A percentile compares a stretch with the other conserved stretches of the same genome.
Conservation (phyloP, 2,329 filamentous ascomycete species). For the Calonectria pteridis region DNA sequence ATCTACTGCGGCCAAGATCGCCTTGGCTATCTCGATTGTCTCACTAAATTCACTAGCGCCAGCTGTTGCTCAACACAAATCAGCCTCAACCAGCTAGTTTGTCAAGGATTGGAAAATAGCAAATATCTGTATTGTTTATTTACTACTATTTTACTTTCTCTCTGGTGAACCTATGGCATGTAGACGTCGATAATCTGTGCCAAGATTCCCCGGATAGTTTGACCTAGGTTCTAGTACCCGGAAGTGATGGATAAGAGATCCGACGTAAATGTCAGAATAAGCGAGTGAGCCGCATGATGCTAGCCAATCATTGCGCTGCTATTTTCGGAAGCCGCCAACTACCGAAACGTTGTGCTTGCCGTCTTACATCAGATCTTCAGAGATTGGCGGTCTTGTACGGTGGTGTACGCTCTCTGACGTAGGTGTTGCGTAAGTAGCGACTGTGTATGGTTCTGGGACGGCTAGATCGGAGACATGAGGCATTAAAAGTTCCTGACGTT, state of each 20-base stretch:
- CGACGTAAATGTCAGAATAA: not conserved
- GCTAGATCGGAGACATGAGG: not conserved
- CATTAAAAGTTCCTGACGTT: not conserved
- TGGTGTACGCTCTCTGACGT: not conserved
- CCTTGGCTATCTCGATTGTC: too few relatives aligned
- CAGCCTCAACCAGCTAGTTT: too few relatives aligned
- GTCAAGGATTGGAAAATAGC: too few relatives aligned
- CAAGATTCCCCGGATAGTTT: not conserved
- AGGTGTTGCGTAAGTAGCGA: not conserved
- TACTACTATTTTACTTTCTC: not conserved
- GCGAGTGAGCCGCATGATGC: not conserved
- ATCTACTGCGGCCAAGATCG: too few relatives aligned
- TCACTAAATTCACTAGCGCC: too few relatives aligned
- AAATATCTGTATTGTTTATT: not conserved
- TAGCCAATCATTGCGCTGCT: not conserved
- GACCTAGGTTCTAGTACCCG: not conserved
- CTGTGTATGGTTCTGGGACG: not conserved
- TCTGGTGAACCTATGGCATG: not conserved
- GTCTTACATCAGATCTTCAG: not conserved
- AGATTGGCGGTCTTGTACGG: not conserved
- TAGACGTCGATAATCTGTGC: not conserved
- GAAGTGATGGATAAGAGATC: not conserved
- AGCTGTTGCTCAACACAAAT: too few relatives aligned
- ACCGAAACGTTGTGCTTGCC: not conserved
- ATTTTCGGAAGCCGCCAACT: not conserved